Conservation (phyloP, 768 basidiomycete genomes). For the Tubosaeta sp. region DNA sequence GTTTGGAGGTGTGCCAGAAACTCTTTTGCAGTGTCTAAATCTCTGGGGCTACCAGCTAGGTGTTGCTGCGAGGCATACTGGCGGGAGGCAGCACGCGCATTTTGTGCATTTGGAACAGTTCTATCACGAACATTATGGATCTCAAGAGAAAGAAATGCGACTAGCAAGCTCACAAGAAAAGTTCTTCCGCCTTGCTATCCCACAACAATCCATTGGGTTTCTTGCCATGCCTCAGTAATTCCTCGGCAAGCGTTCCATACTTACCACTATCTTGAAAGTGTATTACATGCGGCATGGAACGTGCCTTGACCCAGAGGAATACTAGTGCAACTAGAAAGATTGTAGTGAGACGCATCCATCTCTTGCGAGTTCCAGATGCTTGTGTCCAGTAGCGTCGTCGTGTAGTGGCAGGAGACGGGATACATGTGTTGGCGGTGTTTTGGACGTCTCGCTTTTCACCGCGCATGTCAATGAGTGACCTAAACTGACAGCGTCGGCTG, state of each 20-base stretch:
- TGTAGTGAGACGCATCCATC: slow-evolving; percentile 11
- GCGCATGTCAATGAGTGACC: slow-evolving; percentile 12
- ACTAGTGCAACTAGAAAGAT: slow-evolving; percentile 5
- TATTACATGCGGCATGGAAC: neutral
- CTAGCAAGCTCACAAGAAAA: slow-evolving; percentile 39
- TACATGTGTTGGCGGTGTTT: neutral
- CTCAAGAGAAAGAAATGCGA: neutral
- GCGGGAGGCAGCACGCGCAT: slow-evolving; percentile 48
- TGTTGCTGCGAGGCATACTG: slow-evolving; percentile 53
- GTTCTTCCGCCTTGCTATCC: slow-evolving; percentile 38
- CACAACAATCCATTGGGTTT: slow-evolving; percentile 20
- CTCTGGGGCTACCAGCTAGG: slow-evolving; percentile 53
- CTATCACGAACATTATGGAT: slow-evolving; percentile 24
- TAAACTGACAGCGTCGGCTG: too few relatives aligned
- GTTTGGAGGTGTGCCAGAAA: slow-evolving; percentile 50
- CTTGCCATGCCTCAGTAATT: slow-evolving; percentile 16
- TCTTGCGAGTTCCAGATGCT: slow-evolving; percentile 5
- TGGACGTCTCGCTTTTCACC: slow-evolving; percentile 9
- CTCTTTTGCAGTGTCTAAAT: slow-evolving; percentile 53
- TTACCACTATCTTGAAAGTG: slow-evolving; percentile 10
- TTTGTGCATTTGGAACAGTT: slow-evolving; percentile 47
- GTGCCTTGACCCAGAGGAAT: slow-evolving; percentile 15
- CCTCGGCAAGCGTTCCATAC: slow-evolving; percentile 13
- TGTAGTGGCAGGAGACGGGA: slow-evolving; percentile 18
- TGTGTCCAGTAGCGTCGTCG: slow-evolving; percentile 3